Conservation (phyloP, 2,329 filamentous ascomycete genomes). For the Ceratocystis destructans region DNA sequence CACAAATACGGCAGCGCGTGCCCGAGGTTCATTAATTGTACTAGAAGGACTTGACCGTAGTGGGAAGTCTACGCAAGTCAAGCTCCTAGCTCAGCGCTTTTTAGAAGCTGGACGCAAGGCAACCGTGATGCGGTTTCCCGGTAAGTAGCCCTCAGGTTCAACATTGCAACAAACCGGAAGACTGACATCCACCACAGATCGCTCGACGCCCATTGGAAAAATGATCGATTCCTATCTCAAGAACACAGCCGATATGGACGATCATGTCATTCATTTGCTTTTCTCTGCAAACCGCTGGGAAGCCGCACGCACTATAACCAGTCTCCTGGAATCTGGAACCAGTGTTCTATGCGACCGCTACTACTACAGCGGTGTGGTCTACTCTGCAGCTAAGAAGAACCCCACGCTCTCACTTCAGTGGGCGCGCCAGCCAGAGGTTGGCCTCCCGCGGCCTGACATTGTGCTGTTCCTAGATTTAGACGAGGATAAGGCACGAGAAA, state of each 20-base stretch:
- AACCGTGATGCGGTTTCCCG: constrained; percentile 44
- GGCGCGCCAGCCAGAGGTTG: constrained; percentile 73
- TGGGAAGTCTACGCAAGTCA: constrained; percentile 84
- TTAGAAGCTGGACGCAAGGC: constrained; percentile 36
- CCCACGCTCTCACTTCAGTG: constrained; percentile 56
- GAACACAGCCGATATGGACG: constrained; percentile 58
- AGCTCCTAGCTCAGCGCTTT: constrained; percentile 46
- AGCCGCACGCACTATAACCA: constrained; percentile 36
- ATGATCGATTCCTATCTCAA: constrained; percentile 78
- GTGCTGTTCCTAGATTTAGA: constrained; percentile 78
- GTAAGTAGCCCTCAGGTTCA: constrained; percentile 27
- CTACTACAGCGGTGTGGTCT: constrained; percentile 88
- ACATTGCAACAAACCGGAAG: background rate
- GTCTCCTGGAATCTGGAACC: constrained; percentile 47
- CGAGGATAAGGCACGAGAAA: constrained; percentile 52
- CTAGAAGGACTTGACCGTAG: constrained; percentile 82
- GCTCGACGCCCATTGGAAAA: constrained; percentile 69
- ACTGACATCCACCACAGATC: constrained; percentile 38
- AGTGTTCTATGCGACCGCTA: constrained; percentile 84
- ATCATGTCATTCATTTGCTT: constrained; percentile 78
- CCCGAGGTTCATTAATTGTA: constrained; percentile 61
- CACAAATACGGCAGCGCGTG: constrained; percentile 8
- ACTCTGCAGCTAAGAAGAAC: constrained; percentile 76
- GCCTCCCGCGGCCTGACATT: constrained; percentile 73
- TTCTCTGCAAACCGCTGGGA: constrained; percentile 93